Conservation (phyloP, 768 basidiomycete species). For the Mycena galopus region DNA sequence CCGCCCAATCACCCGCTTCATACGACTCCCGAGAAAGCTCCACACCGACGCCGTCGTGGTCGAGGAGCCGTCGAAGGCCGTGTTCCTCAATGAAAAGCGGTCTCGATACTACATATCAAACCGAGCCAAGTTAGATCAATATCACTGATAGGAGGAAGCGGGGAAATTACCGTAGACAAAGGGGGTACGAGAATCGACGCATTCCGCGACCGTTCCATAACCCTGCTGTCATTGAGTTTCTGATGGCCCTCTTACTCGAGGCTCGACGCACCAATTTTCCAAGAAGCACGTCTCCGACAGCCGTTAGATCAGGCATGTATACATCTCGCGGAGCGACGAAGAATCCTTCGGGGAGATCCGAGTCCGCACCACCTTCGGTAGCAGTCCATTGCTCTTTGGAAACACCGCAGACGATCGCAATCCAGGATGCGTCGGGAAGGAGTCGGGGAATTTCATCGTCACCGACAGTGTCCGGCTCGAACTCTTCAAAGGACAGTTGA, state of each 20-base stretch:
- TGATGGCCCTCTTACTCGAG: too few relatives aligned
- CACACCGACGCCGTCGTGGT: constrained; percentile 74
- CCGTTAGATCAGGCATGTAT: constrained; percentile 87
- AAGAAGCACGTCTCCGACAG: constrained; percentile 78
- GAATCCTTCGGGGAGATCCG: constrained; percentile 73
- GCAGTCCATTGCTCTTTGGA: constrained; percentile 67
- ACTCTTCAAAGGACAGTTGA: constrained; percentile 22
- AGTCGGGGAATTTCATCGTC: constrained; percentile 54
- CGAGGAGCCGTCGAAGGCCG: constrained; percentile 75
- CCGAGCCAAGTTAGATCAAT: neutral
- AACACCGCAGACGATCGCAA: constrained; percentile 84
- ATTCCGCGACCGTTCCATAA: constrained; percentile 86
- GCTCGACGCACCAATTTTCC: constrained; percentile 75
- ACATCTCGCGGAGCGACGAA: constrained; percentile 82
- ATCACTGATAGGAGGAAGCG: neutral
- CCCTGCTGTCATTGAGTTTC: constrained; percentile 57
- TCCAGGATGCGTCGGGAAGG: constrained; percentile 79
- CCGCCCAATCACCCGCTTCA: constrained; percentile 82
- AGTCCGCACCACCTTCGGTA: constrained; percentile 46
- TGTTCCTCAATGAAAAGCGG: constrained; percentile 88
- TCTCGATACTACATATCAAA: constrained; percentile 71
- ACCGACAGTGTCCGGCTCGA: constrained; percentile 26
- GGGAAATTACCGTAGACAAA: constrained; percentile 76
- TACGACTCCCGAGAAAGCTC: constrained; percentile 75
- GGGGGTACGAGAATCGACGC: constrained; percentile 80